phyloP scores from a whole-genome alignment of 1,139 yeast species.

The Yamadazyma dendronema region DNA sequence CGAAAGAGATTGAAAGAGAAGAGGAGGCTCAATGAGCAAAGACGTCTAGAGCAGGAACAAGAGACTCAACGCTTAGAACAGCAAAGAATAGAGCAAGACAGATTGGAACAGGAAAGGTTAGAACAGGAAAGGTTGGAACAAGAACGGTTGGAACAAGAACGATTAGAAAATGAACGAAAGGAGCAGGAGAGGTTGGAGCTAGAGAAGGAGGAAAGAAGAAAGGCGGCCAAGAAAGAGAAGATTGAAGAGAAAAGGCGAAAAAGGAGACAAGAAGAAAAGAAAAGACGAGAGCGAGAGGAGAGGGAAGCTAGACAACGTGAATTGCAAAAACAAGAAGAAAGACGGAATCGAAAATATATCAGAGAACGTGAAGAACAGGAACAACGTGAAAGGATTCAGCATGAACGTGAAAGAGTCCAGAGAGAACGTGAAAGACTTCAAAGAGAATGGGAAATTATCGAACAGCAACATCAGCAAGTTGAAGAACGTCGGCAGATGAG shows the following conservation, averaged over 20 bases:
- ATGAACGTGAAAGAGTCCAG: constrained; percentile 5
- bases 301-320: constrained; percentile 1
- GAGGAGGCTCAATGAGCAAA: constrained; percentile 1
- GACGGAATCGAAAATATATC: neutral
- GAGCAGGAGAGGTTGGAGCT: constrained; percentile 4
- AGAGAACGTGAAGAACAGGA: constrained; percentile 3
- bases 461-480: neutral
- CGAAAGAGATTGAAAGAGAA: constrained; percentile 2
- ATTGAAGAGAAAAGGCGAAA: constrained; percentile 1
- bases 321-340: constrained; percentile 2
- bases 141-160: constrained; percentile 1
- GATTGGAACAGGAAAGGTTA: constrained; percentile 4
- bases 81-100: constrained; percentile 5
- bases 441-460: constrained; percentile 2
- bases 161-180: constrained; percentile 3
- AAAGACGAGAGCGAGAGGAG: constrained; percentile 2
- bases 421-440: constrained; percentile 5
- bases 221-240: neutral
- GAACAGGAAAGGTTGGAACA: constrained; percentile 5
- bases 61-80: constrained; percentile 1
- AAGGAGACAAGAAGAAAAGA: constrained; percentile 5
- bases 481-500: neutral
- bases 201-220: constrained; percentile 1
- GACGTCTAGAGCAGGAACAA: too few species aligned
- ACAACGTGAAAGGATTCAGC: constrained; percentile 2